These are phyloP conservation scores for Fraxinus paxiana DNA, from an alignment of 305 asterid genomes.

Conservation along the genomic window DNA sequence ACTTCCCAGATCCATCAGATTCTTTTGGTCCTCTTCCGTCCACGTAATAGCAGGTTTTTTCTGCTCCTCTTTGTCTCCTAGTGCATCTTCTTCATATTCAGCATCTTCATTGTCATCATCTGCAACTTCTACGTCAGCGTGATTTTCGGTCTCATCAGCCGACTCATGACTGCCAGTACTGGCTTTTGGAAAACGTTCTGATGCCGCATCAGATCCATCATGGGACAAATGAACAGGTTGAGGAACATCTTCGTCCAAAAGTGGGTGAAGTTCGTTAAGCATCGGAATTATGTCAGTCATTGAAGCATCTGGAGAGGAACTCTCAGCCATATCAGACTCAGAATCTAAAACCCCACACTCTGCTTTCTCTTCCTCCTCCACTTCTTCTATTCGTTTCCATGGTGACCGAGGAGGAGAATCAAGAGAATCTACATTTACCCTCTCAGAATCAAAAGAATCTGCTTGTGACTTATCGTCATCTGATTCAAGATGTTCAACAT, in stretches of 20 bases:
- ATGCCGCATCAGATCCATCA: slow-evolving; percentile 53
- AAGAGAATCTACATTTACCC: slow-evolving; percentile 62
- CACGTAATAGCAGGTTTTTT: slow-evolving; percentile 44
- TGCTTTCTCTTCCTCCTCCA: slow-evolving; percentile 39
- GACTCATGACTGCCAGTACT: slow-evolving; percentile 41
- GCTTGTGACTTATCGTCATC: slow-evolving; percentile 61
- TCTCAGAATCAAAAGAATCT: slow-evolving; percentile 69
- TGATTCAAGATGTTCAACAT: slow-evolving; percentile 41
- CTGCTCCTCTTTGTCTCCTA: slow-evolving; percentile 32
- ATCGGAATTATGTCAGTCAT: slow-evolving; percentile 91
- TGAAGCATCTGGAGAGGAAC: slow-evolving; percentile 95
- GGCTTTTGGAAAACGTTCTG: slow-evolving; percentile 41
- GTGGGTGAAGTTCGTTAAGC: slow-evolving; percentile 93
- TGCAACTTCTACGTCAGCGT: slow-evolving; percentile 12
- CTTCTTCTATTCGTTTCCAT: slow-evolving; percentile 53
- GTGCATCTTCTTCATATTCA: slow-evolving; percentile 6
- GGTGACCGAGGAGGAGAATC: slow-evolving; percentile 82
- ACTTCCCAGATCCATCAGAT: slow-evolving; percentile 51
- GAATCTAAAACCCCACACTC: slow-evolving; percentile 39
- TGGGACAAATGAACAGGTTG: slow-evolving; percentile 38
- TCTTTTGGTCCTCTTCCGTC: slow-evolving; percentile 63
- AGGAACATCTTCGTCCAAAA: slow-evolving; percentile 65
- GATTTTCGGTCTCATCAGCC: slow-evolving; percentile 48
- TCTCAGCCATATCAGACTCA: slow-evolving; percentile 74
- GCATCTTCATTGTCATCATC: slow-evolving; percentile 26